Conservation (phyloP, 768 basidiomycete genomes). For the Butyriboletus loyo region DNA sequence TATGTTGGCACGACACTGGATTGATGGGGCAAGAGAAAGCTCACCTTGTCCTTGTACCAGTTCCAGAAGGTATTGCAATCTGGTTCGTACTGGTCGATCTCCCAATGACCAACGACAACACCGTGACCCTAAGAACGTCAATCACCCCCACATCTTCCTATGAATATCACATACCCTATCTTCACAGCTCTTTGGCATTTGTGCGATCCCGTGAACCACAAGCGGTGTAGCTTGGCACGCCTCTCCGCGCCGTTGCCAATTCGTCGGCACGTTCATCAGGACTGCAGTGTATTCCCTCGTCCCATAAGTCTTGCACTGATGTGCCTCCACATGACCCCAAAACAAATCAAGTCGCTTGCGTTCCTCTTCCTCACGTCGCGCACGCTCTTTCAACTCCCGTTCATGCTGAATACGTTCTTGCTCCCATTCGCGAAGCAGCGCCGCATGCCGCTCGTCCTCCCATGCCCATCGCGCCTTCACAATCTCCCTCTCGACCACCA, state of each 20-base stretch:
- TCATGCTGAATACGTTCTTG: constrained; percentile 17
- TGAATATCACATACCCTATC: constrained; percentile 11
- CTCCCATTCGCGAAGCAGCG: constrained; percentile 15
- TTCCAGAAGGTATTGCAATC: constrained; percentile 25
- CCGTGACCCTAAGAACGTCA: constrained; percentile 15
- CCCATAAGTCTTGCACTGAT: constrained; percentile 27
- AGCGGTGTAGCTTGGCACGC: constrained; percentile 24
- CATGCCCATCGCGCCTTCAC: constrained; percentile 15
- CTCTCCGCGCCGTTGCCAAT: constrained; percentile 19
- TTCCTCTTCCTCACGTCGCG: constrained; percentile 17
- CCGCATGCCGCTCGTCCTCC: constrained; percentile 16
- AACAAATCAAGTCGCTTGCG: constrained; percentile 20
- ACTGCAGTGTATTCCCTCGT: constrained; percentile 30
- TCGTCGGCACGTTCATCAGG: constrained; percentile 26
- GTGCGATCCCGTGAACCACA: constrained; percentile 20
- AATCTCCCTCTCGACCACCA: not conserved
- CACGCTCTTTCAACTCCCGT: constrained; percentile 15
- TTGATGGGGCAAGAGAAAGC: not conserved
- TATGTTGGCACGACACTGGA: not conserved
- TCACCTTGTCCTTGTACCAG: constrained; percentile 30
- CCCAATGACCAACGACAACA: constrained; percentile 26
- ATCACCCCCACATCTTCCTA: not conserved
- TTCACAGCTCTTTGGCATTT: constrained; percentile 15
- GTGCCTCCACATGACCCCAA: constrained; percentile 17
- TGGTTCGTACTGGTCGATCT: constrained; percentile 24